Conservation (phyloP, 805 yeast genomes). For the Candida montana region DNA sequence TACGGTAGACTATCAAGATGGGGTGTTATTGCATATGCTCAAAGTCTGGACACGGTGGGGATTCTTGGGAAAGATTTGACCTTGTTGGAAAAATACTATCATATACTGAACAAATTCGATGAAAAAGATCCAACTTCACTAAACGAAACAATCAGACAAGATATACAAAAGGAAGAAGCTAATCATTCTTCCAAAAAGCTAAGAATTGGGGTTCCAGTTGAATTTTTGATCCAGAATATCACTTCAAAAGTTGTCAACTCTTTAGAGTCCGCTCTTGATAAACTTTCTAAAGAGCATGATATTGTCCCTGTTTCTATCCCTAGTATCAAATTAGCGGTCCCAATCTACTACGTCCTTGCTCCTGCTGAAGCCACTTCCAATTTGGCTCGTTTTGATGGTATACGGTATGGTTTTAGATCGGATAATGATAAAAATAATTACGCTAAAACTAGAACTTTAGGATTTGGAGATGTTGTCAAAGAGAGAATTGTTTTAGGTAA, state of each 20-base stretch:
- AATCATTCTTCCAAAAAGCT: slow-evolving; percentile 26
- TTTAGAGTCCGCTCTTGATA: slow-evolving; percentile 42
- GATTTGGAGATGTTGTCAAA: slow-evolving; percentile 80
- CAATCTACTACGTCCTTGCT: slow-evolving; percentile 81
- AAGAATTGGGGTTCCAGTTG: slow-evolving; percentile 69
- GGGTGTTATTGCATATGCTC: slow-evolving; percentile 93
- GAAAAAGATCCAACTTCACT: slow-evolving; percentile 75
- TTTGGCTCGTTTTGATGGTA: slow-evolving; percentile 83
- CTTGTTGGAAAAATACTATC: slow-evolving; percentile 43
- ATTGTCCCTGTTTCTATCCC: slow-evolving; percentile 69
- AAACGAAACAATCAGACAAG: slow-evolving; percentile 28
- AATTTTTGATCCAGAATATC: slow-evolving; percentile 55
- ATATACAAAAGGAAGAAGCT: slow-evolving; percentile 1
- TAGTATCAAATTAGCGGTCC: slow-evolving; percentile 56
- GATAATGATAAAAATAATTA: slow-evolving; percentile 36
- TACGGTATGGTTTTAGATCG: slow-evolving; percentile 68
- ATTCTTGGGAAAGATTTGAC: slow-evolving; percentile 51
- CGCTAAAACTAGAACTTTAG: slow-evolving; percentile 53
- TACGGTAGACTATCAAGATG: slow-evolving; percentile 89
- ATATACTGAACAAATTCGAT: slow-evolving; percentile 56
- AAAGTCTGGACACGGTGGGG: slow-evolving; percentile 92
- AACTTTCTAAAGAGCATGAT: slow-evolving; percentile 38
- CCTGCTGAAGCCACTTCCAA: slow-evolving; percentile 95
- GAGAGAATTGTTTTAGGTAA: slow-evolving; percentile 82
- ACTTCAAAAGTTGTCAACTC: slow-evolving; percentile 38